Conservation (phyloP, 768 basidiomycete genomes). For the Terana coerulea region DNA sequence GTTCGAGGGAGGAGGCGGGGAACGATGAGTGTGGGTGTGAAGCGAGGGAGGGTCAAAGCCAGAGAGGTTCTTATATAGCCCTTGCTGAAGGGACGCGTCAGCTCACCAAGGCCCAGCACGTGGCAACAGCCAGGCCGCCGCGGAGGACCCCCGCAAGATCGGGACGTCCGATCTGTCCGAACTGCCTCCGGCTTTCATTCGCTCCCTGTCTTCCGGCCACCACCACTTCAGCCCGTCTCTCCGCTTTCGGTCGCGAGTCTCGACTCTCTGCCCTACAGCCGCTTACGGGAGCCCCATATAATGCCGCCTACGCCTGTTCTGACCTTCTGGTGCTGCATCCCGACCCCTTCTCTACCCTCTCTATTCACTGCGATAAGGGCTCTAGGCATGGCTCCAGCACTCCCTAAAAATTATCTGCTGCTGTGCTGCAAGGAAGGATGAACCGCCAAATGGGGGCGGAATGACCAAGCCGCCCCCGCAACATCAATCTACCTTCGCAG, state of each 20-base stretch:
- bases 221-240: not conserved
- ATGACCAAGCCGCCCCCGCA: conserved; percentile 1
- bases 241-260: not conserved
- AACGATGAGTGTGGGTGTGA: conserved; percentile 10
- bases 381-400: no score
- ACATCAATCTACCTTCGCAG: not conserved
- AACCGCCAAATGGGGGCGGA: not conserved
- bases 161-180: conserved; percentile 3
- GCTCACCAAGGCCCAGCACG: conserved; percentile 17
- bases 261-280: no score
- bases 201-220: not conserved
- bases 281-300: no score
- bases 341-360: no score
- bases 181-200: conserved; percentile 5
- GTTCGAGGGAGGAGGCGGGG: conserved; percentile 12
- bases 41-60: conserved; percentile 3
- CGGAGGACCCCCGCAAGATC: conserved; percentile 4
- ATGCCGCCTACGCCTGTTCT: no score
- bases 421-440: not conserved
- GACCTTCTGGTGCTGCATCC: no score
- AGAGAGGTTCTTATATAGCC: conserved; percentile 18
- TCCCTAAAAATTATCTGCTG: conserved; percentile 1
- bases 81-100: conserved; percentile 28
- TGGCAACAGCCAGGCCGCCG: conserved; percentile 6
- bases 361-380: no score